Evolutionary conservation across 208 protist species (phyloP).

Genomic region (Wallacemonas rigidus): DNA sequence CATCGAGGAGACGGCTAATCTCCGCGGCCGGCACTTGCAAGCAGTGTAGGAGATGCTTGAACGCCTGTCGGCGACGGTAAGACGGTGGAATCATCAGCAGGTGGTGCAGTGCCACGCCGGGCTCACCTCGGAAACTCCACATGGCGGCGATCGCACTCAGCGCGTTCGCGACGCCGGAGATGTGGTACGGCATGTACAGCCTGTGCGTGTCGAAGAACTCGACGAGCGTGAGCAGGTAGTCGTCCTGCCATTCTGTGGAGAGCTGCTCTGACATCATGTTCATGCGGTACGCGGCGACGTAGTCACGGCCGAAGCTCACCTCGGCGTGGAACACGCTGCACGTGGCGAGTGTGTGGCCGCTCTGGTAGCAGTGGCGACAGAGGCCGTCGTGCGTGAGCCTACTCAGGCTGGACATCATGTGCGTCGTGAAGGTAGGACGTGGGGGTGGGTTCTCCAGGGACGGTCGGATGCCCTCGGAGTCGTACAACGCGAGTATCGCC

Average conservation of each 20-base stretch:
- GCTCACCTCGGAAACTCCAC: slow-evolving; percentile 82
- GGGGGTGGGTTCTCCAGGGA: slow-evolving; percentile 42
- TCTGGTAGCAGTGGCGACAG: slow-evolving; percentile 81
- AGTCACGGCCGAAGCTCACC: slow-evolving; percentile 86
- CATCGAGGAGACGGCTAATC: slow-evolving; percentile 49
- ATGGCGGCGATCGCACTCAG: slow-evolving; percentile 86
- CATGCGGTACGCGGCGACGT: slow-evolving; percentile 86
- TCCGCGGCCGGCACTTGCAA: slow-evolving; percentile 65
- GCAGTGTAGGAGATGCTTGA: slow-evolving; percentile 76
- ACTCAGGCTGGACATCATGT: slow-evolving; percentile 52
- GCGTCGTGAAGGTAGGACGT: slow-evolving; percentile 53
- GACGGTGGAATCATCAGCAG: slow-evolving; percentile 70
- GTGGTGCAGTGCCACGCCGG: slow-evolving; percentile 72
- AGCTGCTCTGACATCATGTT: slow-evolving; percentile 89
- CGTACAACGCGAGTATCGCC: slow-evolving; percentile 56
- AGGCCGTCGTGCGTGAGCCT: slow-evolving; percentile 70
- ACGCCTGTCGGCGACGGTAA: slow-evolving; percentile 77
- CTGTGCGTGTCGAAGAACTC: slow-evolving; percentile 65
- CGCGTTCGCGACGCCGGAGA: slow-evolving; percentile 77
- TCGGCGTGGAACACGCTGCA: slow-evolving; percentile 82
- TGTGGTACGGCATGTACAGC: slow-evolving; percentile 84
- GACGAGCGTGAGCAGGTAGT: slow-evolving; percentile 71
- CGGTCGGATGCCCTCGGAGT: slow-evolving; percentile 59
- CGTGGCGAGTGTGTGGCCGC: slow-evolving; percentile 64
- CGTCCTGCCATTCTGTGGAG: slow-evolving; percentile 71